A percentile compares a stretch with the other conserved stretches of the same genome.
Evolutionary conservation across 2,329 filamentous ascomycete genomes (phyloP).

Genomic region (Ceratocystiopsis brevicomis): DNA sequence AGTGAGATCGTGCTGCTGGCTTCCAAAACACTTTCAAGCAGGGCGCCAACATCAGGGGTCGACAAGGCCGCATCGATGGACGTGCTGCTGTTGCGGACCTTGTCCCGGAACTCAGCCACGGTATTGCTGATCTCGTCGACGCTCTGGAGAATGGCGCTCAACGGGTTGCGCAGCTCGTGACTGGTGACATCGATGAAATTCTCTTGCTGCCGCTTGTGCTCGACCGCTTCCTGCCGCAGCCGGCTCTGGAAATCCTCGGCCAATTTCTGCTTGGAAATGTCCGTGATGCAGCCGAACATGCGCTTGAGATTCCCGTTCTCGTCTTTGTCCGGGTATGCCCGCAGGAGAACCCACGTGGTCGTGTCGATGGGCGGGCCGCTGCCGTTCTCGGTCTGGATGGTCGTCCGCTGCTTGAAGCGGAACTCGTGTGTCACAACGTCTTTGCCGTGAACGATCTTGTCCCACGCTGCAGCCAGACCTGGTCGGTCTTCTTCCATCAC

Average conservation of each 20-base stretch:
- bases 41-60: constrained; percentile 13
- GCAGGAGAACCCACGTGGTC: constrained; percentile 56
- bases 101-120: constrained; percentile 23
- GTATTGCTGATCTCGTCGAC: constrained; percentile 49
- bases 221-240: constrained; percentile 61
- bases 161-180: constrained; percentile 60
- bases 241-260: constrained; percentile 64
- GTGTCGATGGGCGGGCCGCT: constrained; percentile 18
- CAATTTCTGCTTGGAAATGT: constrained; percentile 73
- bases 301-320: constrained; percentile 46
- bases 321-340: constrained; percentile 54
- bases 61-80: constrained; percentile 20
- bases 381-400: constrained; percentile 36
- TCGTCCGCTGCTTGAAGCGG: constrained; percentile 53
- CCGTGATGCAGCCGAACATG: constrained; percentile 65
- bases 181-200: constrained; percentile 60
- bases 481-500: constrained; percentile 47
- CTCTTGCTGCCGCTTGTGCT: constrained; percentile 54
- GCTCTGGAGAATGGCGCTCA: constrained; percentile 57
- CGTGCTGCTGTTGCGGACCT: background rate
- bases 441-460: constrained; percentile 39
- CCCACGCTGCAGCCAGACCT: constrained; percentile 42
- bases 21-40: constrained; percentile 33
- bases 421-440: constrained; percentile 53
- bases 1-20: constrained; percentile 67